Evolutionary conservation across 2,329 filamentous ascomycete genomes (phyloP).

Genomic region (Aspergillus eucalypticola): DNA sequence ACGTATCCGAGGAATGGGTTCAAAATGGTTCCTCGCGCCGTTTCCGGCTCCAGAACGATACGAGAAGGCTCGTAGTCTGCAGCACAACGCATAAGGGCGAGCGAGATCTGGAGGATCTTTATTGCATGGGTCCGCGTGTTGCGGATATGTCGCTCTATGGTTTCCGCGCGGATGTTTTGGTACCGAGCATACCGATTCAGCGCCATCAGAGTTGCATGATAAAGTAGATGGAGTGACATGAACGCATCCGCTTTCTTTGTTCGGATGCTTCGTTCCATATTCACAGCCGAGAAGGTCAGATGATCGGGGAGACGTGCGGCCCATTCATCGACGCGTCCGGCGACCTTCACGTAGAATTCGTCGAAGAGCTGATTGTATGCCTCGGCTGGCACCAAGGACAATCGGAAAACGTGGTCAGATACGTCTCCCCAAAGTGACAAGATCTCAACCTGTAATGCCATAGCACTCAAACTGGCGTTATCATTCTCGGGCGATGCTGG

Average conservation of each 20-base stretch:
- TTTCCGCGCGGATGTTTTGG: constrained; percentile 43
- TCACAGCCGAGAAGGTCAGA: constrained; percentile 57
- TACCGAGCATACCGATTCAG: constrained; percentile 62
- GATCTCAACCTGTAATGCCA: constrained; percentile 64
- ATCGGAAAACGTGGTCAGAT: constrained; percentile 59
- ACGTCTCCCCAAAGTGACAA: constrained; percentile 67
- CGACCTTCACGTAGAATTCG: constrained; percentile 54
- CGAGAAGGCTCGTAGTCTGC: constrained; percentile 25
- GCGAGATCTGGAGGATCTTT: constrained; percentile 51
- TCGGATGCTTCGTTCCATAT: constrained; percentile 58
- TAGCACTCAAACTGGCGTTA: constrained; percentile 48
- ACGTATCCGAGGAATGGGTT: constrained; percentile 65
- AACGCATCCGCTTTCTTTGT: constrained; percentile 60
- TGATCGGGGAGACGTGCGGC: constrained; percentile 56
- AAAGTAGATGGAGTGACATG: constrained; percentile 66
- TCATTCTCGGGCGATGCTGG: constrained; percentile 39
- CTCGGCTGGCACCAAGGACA: constrained; percentile 46
- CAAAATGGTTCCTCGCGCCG: constrained; percentile 47
- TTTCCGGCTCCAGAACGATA: constrained; percentile 17
- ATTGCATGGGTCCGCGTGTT: constrained; percentile 56
- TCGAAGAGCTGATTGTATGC: constrained; percentile 52
- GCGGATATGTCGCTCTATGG: constrained; percentile 50
- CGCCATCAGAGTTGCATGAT: constrained; percentile 64
- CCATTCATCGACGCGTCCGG: constrained; percentile 61
- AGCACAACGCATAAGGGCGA: constrained; percentile 27